Percentiles rank a stretch among this genome's conserved stretches.
Evolutionary conservation across 78 protist species (phyloP).

Genomic region (Anaeramoeba ignava): DNA sequence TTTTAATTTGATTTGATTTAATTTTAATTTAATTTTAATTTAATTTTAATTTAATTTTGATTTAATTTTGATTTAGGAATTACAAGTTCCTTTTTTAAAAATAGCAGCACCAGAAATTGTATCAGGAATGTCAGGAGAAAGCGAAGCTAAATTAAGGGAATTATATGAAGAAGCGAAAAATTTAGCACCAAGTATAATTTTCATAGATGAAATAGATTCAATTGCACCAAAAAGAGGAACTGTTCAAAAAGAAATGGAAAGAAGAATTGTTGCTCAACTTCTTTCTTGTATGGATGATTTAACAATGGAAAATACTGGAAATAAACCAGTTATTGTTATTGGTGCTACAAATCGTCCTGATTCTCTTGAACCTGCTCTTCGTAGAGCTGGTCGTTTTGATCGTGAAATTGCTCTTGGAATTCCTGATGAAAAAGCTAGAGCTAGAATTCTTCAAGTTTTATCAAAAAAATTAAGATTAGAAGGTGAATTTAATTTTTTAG

Average conservation of each 20-base stretch:
- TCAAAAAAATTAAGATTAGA: not conserved
- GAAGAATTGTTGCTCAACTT: not conserved
- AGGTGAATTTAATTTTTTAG: not conserved
- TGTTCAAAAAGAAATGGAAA: not conserved
- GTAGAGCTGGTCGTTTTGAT: constrained; percentile 94
- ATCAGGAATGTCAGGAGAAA: not conserved
- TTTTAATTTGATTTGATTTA: too few relatives aligned
- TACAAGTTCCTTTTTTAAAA: not conserved
- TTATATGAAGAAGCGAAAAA: not conserved
- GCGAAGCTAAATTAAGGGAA: not conserved
- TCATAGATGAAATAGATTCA: not conserved
- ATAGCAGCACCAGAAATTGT: not conserved
- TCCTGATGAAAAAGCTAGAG: not conserved
- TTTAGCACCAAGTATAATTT: not conserved
- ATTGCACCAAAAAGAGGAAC: not conserved
- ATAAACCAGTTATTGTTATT: constrained; percentile 58
- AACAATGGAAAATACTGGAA: not conserved
- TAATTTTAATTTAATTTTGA: too few relatives aligned
- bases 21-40: too few relatives aligned
- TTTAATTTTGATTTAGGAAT: too few relatives aligned
- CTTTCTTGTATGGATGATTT: not conserved
- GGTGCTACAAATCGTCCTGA: constrained; percentile 94
- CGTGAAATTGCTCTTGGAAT: constrained; percentile 45
- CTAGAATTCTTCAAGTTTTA: not conserved
- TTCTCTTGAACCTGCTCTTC: constrained; percentile 84